Conservation (phyloP, 2,329 filamentous ascomycete genomes). For the Botrytis squamosa region DNA sequence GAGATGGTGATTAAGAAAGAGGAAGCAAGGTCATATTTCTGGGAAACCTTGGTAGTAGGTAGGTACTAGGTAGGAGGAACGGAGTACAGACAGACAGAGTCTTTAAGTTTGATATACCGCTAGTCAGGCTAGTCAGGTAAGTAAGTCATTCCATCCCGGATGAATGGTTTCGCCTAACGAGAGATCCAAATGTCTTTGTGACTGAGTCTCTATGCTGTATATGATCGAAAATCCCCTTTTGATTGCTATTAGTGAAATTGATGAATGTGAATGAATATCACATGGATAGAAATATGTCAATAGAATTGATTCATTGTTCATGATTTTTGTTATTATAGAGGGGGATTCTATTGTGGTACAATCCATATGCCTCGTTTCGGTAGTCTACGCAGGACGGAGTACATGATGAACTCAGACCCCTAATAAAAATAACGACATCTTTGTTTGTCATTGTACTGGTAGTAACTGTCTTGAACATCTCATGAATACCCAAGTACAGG, state of each 20-base stretch:
- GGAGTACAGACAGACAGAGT: neutral
- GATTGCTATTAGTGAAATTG: neutral
- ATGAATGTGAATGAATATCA: neutral
- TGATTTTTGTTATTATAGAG: too few relatives aligned
- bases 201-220: too few relatives aligned
- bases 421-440: neutral
- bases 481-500: too few relatives aligned
- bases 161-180: constrained; percentile 2
- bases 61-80: neutral
- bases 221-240: neutral
- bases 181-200: neutral
- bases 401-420: neutral
- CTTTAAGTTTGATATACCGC: constrained; percentile 8
- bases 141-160: neutral
- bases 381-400: neutral
- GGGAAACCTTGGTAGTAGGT: neutral
- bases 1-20: neutral
- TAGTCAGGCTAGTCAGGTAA: neutral
- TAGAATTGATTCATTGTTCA: neutral
- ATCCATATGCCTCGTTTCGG: neutral
- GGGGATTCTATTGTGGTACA: neutral
- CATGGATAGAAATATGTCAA: neutral
- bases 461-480: neutral
- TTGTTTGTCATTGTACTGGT: too few relatives aligned
- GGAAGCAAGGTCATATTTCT: neutral